A percentile compares a stretch with the other conserved stretches of the same genome.
phyloP scores from a whole-genome alignment of 2,329 filamentous ascomycete genomes.

The Nemania sp. region DNA sequence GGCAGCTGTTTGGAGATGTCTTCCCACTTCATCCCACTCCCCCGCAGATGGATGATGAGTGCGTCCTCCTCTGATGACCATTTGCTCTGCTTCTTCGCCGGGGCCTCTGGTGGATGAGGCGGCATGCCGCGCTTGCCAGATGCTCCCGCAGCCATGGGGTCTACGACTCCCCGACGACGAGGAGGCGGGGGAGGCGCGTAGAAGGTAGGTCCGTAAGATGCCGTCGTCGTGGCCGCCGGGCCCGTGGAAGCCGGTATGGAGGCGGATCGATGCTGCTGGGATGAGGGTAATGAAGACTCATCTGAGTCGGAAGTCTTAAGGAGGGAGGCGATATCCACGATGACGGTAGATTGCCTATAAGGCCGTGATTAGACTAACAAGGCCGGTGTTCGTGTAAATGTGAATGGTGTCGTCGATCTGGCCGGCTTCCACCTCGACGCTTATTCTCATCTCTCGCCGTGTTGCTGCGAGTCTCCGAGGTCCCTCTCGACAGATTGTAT shows the following conservation, averaged over 20 bases:
- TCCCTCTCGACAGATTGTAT: conserved; percentile 24
- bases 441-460: conserved; percentile 11
- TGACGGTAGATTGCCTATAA: conserved; percentile 59
- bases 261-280: conserved; percentile 45
- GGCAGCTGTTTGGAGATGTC: conserved; percentile 92
- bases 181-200: conserved; percentile 30
- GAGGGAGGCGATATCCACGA: conserved; percentile 93
- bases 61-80: conserved; percentile 94
- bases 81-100: conserved; percentile 93
- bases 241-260: conserved; percentile 44
- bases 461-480: conserved; percentile 20
- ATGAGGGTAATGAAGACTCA: conserved; percentile 64
- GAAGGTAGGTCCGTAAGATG: conserved; percentile 35
- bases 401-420: conserved; percentile 24
- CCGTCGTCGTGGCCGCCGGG: conserved; percentile 44
- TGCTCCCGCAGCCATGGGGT: conserved; percentile 38
- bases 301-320: conserved; percentile 77
- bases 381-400: conserved; percentile 42
- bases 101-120: conserved; percentile 64
- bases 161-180: conserved; percentile 38
- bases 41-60: conserved; percentile 89
- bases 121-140: conserved; percentile 56
- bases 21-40: conserved; percentile 96
- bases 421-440: conserved; percentile 28
- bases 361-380: conserved; percentile 41